These are phyloP conservation scores for Epichloe hybrida DNA, from an alignment of 2,329 filamentous ascomycete genomes.

Conservation along the genomic window DNA sequence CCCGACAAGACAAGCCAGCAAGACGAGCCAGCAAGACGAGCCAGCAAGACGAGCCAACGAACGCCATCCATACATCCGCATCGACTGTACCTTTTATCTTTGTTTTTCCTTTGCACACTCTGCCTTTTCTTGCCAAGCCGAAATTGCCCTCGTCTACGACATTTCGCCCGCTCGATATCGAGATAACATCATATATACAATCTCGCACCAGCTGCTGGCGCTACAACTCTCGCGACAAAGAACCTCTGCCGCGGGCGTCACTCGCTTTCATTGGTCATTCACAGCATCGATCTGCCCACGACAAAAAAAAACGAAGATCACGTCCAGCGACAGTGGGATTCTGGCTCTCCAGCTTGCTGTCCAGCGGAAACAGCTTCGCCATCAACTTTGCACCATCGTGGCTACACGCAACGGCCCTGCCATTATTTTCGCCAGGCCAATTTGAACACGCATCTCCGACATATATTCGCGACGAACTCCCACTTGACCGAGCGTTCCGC, in stretches of 20 bases:
- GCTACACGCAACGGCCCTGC: not conserved
- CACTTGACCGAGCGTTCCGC: not conserved
- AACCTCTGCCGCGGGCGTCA: not conserved
- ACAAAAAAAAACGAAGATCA: not conserved
- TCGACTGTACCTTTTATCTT: not conserved
- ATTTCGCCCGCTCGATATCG: not conserved
- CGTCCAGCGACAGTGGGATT: not conserved
- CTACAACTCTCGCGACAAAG: not conserved
- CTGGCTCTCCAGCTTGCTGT: not conserved
- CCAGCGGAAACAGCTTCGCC: not conserved
- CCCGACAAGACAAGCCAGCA: too few relatives aligned
- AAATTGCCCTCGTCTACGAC: not conserved
- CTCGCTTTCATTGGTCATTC: not conserved
- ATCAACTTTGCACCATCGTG: not conserved
- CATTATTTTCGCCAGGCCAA: not conserved
- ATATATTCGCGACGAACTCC: not conserved
- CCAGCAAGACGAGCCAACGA: not conserved
- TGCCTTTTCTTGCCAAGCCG: not conserved
- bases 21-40: not conserved
- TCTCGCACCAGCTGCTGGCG: not conserved
- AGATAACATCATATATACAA: not conserved
- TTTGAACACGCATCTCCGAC: not conserved
- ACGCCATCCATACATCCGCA: not conserved
- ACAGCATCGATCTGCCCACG: not conserved
- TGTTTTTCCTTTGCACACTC: not conserved